A percentile compares a stretch with the other conserved stretches of the same genome.
Conservation (phyloP, 352 stramenopile species). For the Phytophthora boehmeriae region DNA sequence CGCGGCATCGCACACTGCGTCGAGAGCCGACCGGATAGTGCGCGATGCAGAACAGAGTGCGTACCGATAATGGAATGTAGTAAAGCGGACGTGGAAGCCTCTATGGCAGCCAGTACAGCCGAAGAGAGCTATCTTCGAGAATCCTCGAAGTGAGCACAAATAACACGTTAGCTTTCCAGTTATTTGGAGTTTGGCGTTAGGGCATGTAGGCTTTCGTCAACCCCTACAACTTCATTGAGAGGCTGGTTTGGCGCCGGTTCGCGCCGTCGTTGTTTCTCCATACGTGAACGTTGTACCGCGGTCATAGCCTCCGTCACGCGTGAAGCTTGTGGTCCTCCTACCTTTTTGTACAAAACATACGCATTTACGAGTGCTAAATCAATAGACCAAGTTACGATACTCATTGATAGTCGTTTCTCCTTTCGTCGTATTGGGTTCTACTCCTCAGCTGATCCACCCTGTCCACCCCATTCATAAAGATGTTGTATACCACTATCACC, state of each 20-base stretch:
- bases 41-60: background rate
- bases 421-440: background rate
- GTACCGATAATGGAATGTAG: background rate
- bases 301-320: too few relatives aligned
- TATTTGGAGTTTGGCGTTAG: background rate
- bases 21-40: background rate
- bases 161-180: background rate
- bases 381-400: background rate
- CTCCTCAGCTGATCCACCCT: background rate
- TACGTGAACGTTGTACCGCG: background rate
- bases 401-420: constrained; percentile 1
- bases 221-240: background rate
- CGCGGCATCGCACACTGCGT: constrained; percentile 1
- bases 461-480: background rate
- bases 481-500: background rate
- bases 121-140: background rate
- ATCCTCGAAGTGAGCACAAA: background rate
- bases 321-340: background rate
- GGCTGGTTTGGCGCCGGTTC: background rate
- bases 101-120: background rate
- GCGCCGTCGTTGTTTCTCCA: background rate
- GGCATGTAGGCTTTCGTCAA: background rate
- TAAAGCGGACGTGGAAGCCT: constrained; percentile 2
- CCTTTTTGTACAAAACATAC: background rate
- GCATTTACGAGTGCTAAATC: background rate